phyloP scores from a whole-genome alignment of 2,329 filamentous ascomycete species.

The Coniella vitis region DNA sequence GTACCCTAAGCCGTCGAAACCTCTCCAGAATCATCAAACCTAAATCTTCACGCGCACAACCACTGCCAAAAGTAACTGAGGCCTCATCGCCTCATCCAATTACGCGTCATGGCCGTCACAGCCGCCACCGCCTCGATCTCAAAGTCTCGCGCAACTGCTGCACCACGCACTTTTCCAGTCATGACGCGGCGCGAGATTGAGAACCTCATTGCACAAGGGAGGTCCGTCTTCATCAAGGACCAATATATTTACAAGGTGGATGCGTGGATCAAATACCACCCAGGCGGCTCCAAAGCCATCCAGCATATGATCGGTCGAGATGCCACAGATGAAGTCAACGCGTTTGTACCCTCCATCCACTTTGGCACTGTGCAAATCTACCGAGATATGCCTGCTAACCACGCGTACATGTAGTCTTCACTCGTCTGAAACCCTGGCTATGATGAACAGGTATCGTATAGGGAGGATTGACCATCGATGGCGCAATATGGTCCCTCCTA shows the following conservation, averaged over 20 bases:
- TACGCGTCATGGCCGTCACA: background rate
- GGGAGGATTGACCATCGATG: conserved; percentile 75
- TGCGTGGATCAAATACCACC: conserved; percentile 82
- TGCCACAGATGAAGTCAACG: conserved; percentile 89
- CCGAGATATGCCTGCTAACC: conserved; percentile 2
- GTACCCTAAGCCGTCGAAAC: too few species aligned
- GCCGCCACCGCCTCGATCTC: conserved; percentile 15
- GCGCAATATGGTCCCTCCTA: conserved; percentile 83
- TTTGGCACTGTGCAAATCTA: background rate
- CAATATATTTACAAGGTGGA: conserved; percentile 80
- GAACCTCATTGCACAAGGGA: conserved; percentile 73
- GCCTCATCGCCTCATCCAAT: background rate
- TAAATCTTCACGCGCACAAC: too few species aligned
- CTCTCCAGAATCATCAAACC: too few species aligned
- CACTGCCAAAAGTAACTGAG: too few species aligned
- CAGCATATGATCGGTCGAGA: conserved; percentile 89
- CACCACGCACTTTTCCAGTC: conserved; percentile 26
- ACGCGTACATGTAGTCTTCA: conserved; percentile 56
- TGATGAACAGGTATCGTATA: conserved; percentile 78
- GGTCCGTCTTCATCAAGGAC: conserved; percentile 73
- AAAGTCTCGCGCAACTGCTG: background rate
- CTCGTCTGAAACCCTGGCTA: conserved; percentile 65
- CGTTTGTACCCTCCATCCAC: conserved; percentile 48
- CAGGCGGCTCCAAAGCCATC: conserved; percentile 86
- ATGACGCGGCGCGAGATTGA: conserved; percentile 58